These are phyloP conservation scores for Crucibulum laeve DNA, from an alignment of 768 basidiomycete genomes.

Conservation along the genomic window DNA sequence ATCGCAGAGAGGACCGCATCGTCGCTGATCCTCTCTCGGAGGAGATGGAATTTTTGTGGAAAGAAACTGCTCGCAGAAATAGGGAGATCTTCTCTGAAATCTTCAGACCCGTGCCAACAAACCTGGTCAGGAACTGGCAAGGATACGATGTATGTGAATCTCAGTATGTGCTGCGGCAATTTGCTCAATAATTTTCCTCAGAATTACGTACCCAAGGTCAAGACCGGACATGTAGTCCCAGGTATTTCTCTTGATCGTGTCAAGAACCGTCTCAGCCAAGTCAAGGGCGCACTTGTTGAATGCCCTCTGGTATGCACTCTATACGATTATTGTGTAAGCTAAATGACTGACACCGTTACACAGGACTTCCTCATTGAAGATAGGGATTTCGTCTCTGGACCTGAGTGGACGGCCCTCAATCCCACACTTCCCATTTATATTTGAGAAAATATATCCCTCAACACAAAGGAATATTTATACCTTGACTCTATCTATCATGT, in stretches of 20 bases:
- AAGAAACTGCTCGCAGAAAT: constrained; percentile 71
- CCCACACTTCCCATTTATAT: constrained; percentile 81
- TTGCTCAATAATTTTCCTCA: constrained; percentile 20
- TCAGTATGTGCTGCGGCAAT: constrained; percentile 1
- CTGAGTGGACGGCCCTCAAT: constrained; percentile 72
- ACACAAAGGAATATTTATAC: too few species aligned
- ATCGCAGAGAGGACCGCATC: constrained; percentile 48
- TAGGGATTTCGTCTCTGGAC: constrained; percentile 61
- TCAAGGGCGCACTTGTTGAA: constrained; percentile 73
- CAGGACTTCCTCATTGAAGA: constrained; percentile 87
- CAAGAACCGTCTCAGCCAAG: constrained; percentile 69
- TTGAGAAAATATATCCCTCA: constrained; percentile 28
- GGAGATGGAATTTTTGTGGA: constrained; percentile 56
- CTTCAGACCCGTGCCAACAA: constrained; percentile 84
- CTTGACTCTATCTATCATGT: too few species aligned
- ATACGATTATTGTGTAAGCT: constrained; percentile 3
- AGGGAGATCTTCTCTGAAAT: constrained; percentile 82
- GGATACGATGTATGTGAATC: constrained; percentile 61
- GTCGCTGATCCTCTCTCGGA: constrained; percentile 80
- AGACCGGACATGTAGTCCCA: constrained; percentile 78
- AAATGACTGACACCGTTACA: constrained; percentile 3
- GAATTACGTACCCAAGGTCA: constrained; percentile 72
- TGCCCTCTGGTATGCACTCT: constrained; percentile 59
- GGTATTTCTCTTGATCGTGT: constrained; percentile 62
- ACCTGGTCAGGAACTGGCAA: constrained; percentile 74